Percentiles rank a stretch among this genome's conserved stretches.
phyloP scores from a whole-genome alignment of 805 yeast genomes.

The Starmera dryadoides region DNA sequence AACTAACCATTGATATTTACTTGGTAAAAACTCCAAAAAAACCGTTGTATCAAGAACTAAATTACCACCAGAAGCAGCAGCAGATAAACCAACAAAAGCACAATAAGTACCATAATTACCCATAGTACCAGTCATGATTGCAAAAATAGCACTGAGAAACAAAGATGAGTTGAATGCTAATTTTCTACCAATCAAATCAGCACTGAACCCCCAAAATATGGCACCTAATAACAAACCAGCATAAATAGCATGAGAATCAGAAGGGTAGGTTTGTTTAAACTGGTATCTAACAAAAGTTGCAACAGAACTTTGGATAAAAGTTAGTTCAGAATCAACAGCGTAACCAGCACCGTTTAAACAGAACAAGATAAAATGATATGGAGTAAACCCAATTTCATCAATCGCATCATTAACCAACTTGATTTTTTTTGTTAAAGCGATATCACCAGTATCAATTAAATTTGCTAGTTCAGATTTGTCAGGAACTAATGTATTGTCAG shows the following conservation, averaged over 20 bases:
- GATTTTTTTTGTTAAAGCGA: slow-evolving; percentile 24
- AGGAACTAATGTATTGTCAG: too few relatives aligned
- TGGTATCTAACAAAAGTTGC: slow-evolving; percentile 37
- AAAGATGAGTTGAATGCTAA: slow-evolving; percentile 40
- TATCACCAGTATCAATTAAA: slow-evolving; percentile 23
- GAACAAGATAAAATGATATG: slow-evolving; percentile 39
- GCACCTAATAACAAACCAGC: slow-evolving; percentile 43
- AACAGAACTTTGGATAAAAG: slow-evolving; percentile 36
- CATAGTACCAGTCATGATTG: slow-evolving; percentile 42
- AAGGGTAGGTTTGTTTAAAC: slow-evolving; percentile 34
- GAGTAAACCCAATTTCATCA: slow-evolving; percentile 55
- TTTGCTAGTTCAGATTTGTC: slow-evolving; percentile 10
- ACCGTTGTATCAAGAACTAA: slow-evolving; percentile 43
- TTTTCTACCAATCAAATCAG: slow-evolving; percentile 44
- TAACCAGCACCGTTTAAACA: slow-evolving; percentile 45
- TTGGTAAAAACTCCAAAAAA: slow-evolving; percentile 41
- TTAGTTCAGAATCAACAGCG: slow-evolving; percentile 42
- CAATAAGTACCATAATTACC: slow-evolving; percentile 39
- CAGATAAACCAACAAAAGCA: slow-evolving; percentile 35
- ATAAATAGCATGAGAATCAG: slow-evolving; percentile 35
- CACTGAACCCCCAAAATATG: slow-evolving; percentile 43
- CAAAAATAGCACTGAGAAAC: slow-evolving; percentile 35
- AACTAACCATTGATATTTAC: slow-evolving; percentile 39
- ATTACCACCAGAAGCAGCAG: slow-evolving; percentile 46
- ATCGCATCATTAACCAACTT: slow-evolving; percentile 41